Base-by-base conservation (phyloP, 139 green algal genomes). In the Microglena sp. region DNA sequence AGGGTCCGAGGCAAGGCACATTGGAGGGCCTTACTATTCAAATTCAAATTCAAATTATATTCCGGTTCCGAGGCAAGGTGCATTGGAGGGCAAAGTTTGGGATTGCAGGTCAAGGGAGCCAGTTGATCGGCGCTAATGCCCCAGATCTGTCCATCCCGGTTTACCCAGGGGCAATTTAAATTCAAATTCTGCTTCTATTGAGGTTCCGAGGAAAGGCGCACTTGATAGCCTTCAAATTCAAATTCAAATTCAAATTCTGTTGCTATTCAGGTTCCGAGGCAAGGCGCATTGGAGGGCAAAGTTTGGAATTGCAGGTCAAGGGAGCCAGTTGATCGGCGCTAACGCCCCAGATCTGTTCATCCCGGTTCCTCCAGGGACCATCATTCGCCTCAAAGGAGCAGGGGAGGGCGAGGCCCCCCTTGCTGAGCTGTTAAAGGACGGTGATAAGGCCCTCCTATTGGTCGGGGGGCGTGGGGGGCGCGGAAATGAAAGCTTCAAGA, bases 401-500 rank as follows among this genome's bases (percentile, higher is more conserved):
- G 69, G 54, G 2, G 61, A 77, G 50, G 68, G 44, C 33, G 40
- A 71, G 69, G 22, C 62, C 18, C 55, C 69, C 2, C 43, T 71
- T 5, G 62, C 62, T 32, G 62, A 76, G 69, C 33, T 76, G 31
- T 18, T 76, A 45, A 7, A 70, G 56, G 54, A 62, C 0, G 87
- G 86, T 45, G 70, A 94, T n/a, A 79, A 67, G 6, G 84, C 84
- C 29, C 70, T 96, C 62, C 75, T 99, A 46, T 46, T 81, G 2
- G 56, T 76, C 11, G 94, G 93, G 1, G 94, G 94, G 1, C 69
- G 89, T 0, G 93, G 93, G 15, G 93, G 93, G 21, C 78, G 91
- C 4, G 94, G 94, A 43, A 99, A 99, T 77, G 69, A 84, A 22
- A 77, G 81, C 6, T 98, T 98, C 80, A 98, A 97, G 71, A 92